Base-by-base conservation (phyloP, 306 rosid species). In the Acacia acuminata region DNA sequence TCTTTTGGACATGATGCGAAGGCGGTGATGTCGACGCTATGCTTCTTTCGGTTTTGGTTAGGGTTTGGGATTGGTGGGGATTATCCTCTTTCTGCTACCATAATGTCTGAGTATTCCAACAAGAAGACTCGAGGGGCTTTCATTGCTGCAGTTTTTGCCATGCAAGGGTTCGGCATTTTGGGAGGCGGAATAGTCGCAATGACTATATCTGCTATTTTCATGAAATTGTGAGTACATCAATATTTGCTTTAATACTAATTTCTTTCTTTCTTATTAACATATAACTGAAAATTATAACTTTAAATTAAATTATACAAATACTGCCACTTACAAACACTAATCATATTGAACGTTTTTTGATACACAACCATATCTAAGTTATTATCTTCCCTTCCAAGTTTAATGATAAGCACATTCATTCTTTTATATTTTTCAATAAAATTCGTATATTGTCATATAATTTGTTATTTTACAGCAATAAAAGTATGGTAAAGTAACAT, bases 51-150 rank as follows among this genome's bases (percentile, higher is more conserved):
- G 15, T 61, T 61, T 20, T 61, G 68, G 68, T 25, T 61, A 24
- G 68, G 68, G 36, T 63, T 63, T 27, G 68, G 68, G 17, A 63
- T 63, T 27, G 68, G 68, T 24, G 68, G 68, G 3, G 68, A 63
- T 2, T 63, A 63, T 27, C 68, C 68, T 25, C 68, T 63, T 63
- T 63, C 68, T 24, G 68, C 68, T 12, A 63, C 68, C 1, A 63
- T 63, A 24, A 63, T 63, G 68, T 63, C 68, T 63, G 68, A 63
- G 8, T 63, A 63, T 25, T 27, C 68, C 5, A 68, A 68, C 44
- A 68, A 68, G 73, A 68, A 20, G 73, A 68, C 73, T 36, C 73
- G 73, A 15, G 73, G 73, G 24, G 30, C 48, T 20, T 68, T 68
- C 5, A 68, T 68, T 68, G 73, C 73, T 9, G 73, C 73, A 8